A percentile compares a stretch with the other conserved stretches of the same genome.
phyloP scores from a whole-genome alignment of 2,329 filamentous ascomycete genomes.

The Monilinia fructicola region DNA sequence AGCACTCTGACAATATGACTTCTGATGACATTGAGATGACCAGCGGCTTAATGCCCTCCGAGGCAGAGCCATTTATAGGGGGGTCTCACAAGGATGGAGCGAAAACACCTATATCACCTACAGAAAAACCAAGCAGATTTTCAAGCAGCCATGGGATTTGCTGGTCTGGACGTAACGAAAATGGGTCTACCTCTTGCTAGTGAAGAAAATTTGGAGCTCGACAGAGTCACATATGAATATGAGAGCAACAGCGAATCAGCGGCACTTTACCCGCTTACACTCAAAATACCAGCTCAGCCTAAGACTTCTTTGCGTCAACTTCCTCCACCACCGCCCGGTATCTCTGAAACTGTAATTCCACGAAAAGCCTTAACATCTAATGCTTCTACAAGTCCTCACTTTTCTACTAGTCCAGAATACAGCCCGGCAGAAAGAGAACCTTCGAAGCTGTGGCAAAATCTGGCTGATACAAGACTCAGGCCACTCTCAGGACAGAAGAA shows the following conservation, averaged over 20 bases:
- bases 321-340: too few relatives aligned
- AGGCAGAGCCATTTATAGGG: neutral
- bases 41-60: neutral
- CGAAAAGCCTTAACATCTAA: too few relatives aligned
- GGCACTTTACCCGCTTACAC: neutral
- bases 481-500: too few relatives aligned
- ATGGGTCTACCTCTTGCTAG: neutral
- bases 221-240: neutral
- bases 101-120: neutral
- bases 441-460: too few relatives aligned
- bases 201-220: neutral
- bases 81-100: neutral
- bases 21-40: neutral
- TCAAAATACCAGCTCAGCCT: neutral
- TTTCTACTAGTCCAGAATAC: too few relatives aligned
- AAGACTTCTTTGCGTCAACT: too few relatives aligned
- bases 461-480: too few relatives aligned
- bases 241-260: neutral
- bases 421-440: too few relatives aligned
- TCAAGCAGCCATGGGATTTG: neutral
- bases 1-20: neutral
- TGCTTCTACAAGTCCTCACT: too few relatives aligned
- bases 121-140: neutral
- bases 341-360: too few relatives aligned
- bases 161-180: neutral